A percentile compares a stretch with the other conserved stretches of the same genome.
phyloP scores from a whole-genome alignment of 768 basidiomycete genomes.

The Pleurotus sapidus region DNA sequence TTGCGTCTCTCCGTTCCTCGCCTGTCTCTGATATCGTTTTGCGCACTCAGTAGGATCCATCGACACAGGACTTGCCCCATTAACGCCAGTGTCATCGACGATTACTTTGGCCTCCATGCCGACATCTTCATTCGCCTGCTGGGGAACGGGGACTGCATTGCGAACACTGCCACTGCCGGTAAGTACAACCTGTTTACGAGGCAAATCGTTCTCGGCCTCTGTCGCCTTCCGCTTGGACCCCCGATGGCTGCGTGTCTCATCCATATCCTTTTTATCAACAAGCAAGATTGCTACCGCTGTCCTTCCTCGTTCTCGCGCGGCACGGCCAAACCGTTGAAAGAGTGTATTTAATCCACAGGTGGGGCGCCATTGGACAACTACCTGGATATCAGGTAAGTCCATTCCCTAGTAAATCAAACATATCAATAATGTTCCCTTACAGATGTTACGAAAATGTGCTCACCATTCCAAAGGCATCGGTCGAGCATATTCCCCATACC shows the following conservation, averaged over 20 bases:
- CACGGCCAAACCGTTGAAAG: constrained; percentile 28
- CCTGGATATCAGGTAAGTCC: constrained; percentile 24
- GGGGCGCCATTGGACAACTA: constrained; percentile 27
- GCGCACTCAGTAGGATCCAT: neutral
- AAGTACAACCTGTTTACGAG: too few relatives aligned
- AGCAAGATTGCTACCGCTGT: constrained; percentile 17
- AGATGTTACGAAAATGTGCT: constrained; percentile 1
- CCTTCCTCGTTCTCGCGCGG: constrained; percentile 10
- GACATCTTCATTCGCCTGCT: neutral
- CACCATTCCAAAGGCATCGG: constrained; percentile 30
- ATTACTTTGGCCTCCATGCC: neutral
- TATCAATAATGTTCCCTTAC: too few relatives aligned
- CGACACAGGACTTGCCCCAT: neutral
- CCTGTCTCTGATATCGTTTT: neutral
- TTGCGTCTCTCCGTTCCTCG: neutral
- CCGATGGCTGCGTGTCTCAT: neutral
- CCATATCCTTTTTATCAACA: constrained; percentile 13
- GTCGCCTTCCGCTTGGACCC: neutral
- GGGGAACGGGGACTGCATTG: too few relatives aligned
- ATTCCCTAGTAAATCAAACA: constrained; percentile 20
- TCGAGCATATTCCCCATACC: constrained; percentile 19
- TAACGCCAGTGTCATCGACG: neutral
- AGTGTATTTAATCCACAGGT: constrained; percentile 19
- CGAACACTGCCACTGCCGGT: too few relatives aligned
- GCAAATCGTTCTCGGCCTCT: neutral